Base-by-base conservation (phyloP, 352 stramenopile species). In the Thraustochytrium striatum region DNA sequence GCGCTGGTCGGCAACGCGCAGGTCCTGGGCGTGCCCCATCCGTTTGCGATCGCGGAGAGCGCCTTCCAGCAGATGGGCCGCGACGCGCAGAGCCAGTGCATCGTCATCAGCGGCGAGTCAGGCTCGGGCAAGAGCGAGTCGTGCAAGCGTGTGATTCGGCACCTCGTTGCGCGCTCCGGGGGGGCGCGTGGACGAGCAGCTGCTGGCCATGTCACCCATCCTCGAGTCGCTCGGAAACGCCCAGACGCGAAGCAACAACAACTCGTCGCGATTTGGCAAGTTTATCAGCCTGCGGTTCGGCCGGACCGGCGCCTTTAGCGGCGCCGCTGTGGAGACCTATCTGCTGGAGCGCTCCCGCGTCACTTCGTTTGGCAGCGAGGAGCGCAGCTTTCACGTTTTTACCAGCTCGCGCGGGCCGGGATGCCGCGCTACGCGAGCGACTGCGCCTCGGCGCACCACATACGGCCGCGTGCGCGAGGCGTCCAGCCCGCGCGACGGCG, bases 341-440 rank as follows among this genome's bases (percentile, higher is more conserved):
- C 70, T 80, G n/a, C 58, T 80, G 16, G 70, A 80, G 47, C 52
- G 58, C 11, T 69, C 70, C 0, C n/a, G 70, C 19, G 70, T 80
- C 33, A 28, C 53, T n/a, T 9, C 11, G 5, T 69, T 32, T 13
- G 58, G 58, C 32, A n/a, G 57, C 2, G 8, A 9, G 21, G 58
- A 80, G 57, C 55, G 58, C 33, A 95, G 94, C 83, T 97, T 94
- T 83, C 92, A 96, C 86, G 86, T 96, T 57, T 97, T 80, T 96
- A 96, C 84, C 89, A 97, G 83, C 91, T 97, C 19, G 85, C 11
- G 50, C 30, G 0, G 80, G 72, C 21, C 57, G 57, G 9, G 16
- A 72, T 30, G 38, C 79, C 5, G 25, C 39, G 3, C 30, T 80
- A 7, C 55, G 55, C 70, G 13, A 3, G 5, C 13, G 7, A 5